Conservation (phyloP, 2,329 filamentous ascomycete genomes). For the Fusarium chuoi region DNA sequence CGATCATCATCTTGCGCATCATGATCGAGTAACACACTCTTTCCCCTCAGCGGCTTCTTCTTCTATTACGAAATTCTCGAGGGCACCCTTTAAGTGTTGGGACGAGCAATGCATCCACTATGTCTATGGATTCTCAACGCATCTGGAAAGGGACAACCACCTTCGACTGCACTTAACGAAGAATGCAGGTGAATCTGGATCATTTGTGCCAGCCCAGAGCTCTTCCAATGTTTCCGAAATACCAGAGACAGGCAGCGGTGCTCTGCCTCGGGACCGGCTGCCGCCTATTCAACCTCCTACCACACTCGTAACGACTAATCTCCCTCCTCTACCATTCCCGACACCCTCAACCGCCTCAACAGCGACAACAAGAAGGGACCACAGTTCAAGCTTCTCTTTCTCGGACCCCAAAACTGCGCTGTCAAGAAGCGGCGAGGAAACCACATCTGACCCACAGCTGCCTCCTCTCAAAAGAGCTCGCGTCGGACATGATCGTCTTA, state of each 20-base stretch:
- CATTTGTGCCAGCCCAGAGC: constrained; percentile 48
- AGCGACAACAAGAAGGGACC: constrained; percentile 43
- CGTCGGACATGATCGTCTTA: constrained; percentile 62
- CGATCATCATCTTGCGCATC: constrained; percentile 60
- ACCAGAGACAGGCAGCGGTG: constrained; percentile 20
- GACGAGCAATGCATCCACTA: constrained; percentile 66
- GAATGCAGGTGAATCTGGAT: constrained; percentile 57
- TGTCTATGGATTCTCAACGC: constrained; percentile 65
- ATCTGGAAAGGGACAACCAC: constrained; percentile 63
- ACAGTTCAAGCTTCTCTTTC: constrained; percentile 50
- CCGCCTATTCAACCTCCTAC: constrained; percentile 54
- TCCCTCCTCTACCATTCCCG: constrained; percentile 45
- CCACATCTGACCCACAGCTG: constrained; percentile 62
- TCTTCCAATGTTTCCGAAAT: constrained; percentile 26
- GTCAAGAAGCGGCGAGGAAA: constrained; percentile 56
- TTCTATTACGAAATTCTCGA: constrained; percentile 2
- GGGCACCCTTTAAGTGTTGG: constrained; percentile 61
- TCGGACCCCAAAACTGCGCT: constrained; percentile 50
- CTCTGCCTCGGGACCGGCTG: constrained; percentile 39
- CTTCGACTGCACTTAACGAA: constrained; percentile 55
- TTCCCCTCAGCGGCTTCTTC: constrained; percentile 36
- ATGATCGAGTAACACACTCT: constrained; percentile 59
- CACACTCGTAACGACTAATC: constrained; percentile 43
- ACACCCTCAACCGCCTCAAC: constrained; percentile 45
- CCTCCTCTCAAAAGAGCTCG: constrained; percentile 66